These are phyloP conservation scores for Miscanthus sacchariflorus DNA, from an alignment of 202 grass and related monocot genomes.

Conservation along the genomic window DNA sequence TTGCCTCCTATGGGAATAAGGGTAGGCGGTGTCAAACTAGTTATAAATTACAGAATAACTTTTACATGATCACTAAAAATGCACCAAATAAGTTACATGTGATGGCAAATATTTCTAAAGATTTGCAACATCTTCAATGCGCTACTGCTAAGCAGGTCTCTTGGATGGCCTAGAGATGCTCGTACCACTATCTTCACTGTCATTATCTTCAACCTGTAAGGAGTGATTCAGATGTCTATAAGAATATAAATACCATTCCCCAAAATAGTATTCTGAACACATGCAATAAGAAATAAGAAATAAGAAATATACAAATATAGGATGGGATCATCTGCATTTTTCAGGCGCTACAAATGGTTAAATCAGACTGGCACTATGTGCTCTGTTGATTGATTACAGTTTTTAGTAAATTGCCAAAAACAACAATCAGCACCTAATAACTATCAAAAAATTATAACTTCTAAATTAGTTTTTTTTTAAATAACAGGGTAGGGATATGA, in stretches of 20 bases:
- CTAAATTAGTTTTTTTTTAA: background rate
- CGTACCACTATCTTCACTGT: conserved; percentile 63
- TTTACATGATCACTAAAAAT: conserved; percentile 24
- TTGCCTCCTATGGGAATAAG: conserved; percentile 15
- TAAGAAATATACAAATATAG: background rate
- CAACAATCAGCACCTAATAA: background rate
- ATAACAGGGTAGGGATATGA: too few relatives aligned
- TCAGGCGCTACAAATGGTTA: background rate
- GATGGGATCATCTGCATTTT: background rate
- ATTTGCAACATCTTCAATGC: background rate
- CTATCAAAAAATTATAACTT: background rate
- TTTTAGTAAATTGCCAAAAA: background rate
- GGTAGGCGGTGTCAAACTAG: background rate
- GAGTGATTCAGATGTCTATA: conserved; percentile 26
- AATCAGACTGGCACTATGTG: background rate
- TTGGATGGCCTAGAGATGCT: conserved; percentile 64
- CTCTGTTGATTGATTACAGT: background rate
- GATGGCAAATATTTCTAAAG: background rate
- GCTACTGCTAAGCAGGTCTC: conserved; percentile 48
- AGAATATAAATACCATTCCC: background rate
- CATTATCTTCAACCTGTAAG: conserved; percentile 72
- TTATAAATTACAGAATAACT: conserved; percentile 38
- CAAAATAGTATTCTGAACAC: background rate
- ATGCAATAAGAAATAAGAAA: conserved; percentile 4
- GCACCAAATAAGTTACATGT: conserved; percentile 5